These are phyloP conservation scores for Aspergillus piperis DNA, from an alignment of 2,329 filamentous ascomycete genomes.

Conservation along the genomic window DNA sequence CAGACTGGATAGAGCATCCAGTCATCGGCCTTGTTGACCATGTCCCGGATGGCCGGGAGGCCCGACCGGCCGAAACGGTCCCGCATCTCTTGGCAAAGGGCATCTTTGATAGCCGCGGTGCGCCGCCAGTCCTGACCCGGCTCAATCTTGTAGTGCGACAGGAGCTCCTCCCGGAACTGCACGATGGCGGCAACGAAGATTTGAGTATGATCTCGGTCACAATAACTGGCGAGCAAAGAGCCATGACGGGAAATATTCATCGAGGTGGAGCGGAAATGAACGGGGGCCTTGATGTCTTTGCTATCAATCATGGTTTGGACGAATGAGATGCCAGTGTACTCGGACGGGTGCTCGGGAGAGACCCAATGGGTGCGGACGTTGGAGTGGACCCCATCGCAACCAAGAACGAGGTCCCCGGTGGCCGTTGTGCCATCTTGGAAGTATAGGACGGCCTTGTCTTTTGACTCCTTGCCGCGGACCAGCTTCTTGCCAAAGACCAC, in stretches of 20 bases:
- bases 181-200: constrained; percentile 43
- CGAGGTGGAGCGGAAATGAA: constrained; percentile 43
- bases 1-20: constrained; percentile 51
- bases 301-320: constrained; percentile 38
- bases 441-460: constrained; percentile 32
- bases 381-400: constrained; percentile 46
- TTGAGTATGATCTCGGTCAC: constrained; percentile 31
- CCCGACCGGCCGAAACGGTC: constrained; percentile 38
- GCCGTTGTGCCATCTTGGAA: constrained; percentile 42
- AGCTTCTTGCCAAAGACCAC: constrained; percentile 48
- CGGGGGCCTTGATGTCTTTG: constrained; percentile 12
- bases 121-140: constrained; percentile 38
- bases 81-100: constrained; percentile 38
- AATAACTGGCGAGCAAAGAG: constrained; percentile 39
- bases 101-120: constrained; percentile 35
- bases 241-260: constrained; percentile 41
- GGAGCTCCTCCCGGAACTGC: constrained; percentile 32
- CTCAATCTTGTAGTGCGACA: constrained; percentile 24
- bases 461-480: constrained; percentile 35
- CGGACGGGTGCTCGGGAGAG: constrained; percentile 34
- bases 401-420: constrained; percentile 40
- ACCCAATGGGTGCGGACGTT: constrained; percentile 37
- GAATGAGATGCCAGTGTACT: constrained; percentile 45
- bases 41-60: constrained; percentile 41
- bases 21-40: constrained; percentile 36